phyloP scores from a whole-genome alignment of 2,329 filamentous ascomycete genomes.

The Chalaropsis thielavioides region DNA sequence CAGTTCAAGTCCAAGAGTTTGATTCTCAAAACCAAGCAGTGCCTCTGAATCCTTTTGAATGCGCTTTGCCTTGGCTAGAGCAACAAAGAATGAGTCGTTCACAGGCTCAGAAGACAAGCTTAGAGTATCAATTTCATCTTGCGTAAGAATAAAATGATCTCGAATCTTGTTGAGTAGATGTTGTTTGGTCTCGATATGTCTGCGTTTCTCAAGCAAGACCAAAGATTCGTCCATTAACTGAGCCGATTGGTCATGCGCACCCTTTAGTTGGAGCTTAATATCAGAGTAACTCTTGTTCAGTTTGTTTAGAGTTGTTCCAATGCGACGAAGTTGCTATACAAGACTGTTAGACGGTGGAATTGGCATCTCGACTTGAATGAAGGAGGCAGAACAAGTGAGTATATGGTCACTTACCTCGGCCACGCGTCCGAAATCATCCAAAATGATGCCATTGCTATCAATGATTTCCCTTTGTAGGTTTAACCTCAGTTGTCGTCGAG shows the following conservation, averaged over 20 bases:
- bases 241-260: conserved; percentile 60
- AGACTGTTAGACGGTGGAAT: background rate
- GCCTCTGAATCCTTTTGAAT: conserved; percentile 82
- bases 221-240: conserved; percentile 66
- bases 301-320: conserved; percentile 61
- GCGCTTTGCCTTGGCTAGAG: conserved; percentile 65
- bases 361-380: background rate
- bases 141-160: conserved; percentile 69
- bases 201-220: conserved; percentile 55
- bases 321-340: conserved; percentile 65
- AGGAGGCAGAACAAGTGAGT: background rate
- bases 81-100: conserved; percentile 68
- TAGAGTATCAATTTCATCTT: conserved; percentile 61
- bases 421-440: conserved; percentile 76
- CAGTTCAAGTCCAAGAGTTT: conserved; percentile 73
- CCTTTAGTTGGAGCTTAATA: conserved; percentile 62
- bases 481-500: conserved; percentile 62
- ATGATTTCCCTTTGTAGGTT: conserved; percentile 87
- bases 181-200: conserved; percentile 65
- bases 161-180: conserved; percentile 63
- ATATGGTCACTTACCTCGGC: conserved; percentile 50
- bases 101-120: conserved; percentile 70
- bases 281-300: conserved; percentile 67
- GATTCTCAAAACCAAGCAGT: conserved; percentile 77
- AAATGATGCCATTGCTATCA: conserved; percentile 76